These are phyloP conservation scores for Nephelium lappaceum DNA, from an alignment of 345 rosid species.

Conservation along the genomic window DNA sequence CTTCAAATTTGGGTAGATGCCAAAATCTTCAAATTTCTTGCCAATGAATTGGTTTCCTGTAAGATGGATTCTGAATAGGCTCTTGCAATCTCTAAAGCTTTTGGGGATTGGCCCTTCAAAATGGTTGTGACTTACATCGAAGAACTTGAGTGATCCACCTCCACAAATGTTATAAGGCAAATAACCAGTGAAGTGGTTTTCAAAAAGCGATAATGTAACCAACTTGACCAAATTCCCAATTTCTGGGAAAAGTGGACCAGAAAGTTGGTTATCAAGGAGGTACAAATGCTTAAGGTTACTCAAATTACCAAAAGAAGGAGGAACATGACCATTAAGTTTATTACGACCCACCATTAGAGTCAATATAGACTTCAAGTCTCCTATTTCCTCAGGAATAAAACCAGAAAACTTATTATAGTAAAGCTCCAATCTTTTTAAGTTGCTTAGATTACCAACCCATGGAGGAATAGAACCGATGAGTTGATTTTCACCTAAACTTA, in stretches of 20 bases:
- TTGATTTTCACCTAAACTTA: too few relatives aligned
- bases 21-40: not conserved
- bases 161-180: conserved; percentile 19
- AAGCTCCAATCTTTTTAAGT: too few relatives aligned
- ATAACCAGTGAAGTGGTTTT: conserved; percentile 22
- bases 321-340: too few relatives aligned
- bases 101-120: conserved; percentile 21
- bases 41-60: not conserved
- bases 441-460: too few relatives aligned
- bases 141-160: not conserved
- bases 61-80: conserved; percentile 13
- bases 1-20: not conserved
- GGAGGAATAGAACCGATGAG: too few relatives aligned
- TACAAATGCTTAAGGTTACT: too few relatives aligned
- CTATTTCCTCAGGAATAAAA: not conserved
- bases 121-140: not conserved
- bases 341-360: too few relatives aligned
- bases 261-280: not conserved
- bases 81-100: conserved; percentile 22
- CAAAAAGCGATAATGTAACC: not conserved
- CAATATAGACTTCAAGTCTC: not conserved
- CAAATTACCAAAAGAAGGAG: too few relatives aligned
- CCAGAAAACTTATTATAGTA: too few relatives aligned
- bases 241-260: conserved; percentile 2
- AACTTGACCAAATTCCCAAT: conserved; percentile 2